Base-by-base conservation (phyloP, 2,329 filamentous ascomycete species). In the Curvularia verruculosa region DNA sequence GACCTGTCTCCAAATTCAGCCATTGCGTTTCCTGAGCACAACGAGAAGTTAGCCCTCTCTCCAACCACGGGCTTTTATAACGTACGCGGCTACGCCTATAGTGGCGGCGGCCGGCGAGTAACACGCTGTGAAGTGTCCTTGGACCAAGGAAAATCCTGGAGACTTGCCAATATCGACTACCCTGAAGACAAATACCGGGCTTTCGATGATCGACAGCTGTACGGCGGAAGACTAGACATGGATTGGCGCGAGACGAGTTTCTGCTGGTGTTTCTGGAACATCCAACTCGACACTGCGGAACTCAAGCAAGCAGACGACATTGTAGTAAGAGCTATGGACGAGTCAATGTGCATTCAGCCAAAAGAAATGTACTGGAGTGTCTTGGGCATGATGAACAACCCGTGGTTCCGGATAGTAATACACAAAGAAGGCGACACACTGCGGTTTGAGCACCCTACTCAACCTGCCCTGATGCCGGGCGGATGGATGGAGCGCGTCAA, bases 371-470 rank as follows among this genome's bases (percentile, higher is more conserved):
- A 96, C 78, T 97, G 93, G 93, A 92, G 87, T 58, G 92, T 96
- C 2, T 79, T 96, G 37, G 92, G 93, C 0, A 97, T 97, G 93
- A 96, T 97, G 93, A 96, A 96, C 77, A 96, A 96, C 67, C 90
- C 91, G 0, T 97, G 93, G 93, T 97, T 89, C 75, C 84, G 93
- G 5, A 84, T 97, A 1, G 85, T 87, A 1, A 89, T 97, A 52
- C 85, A 86, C 50, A 87, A 87, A 54, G 87, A 93, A 58, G 82
- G 81, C 0, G 81, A 85, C 15, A 76, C 71, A 7, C 77, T 96
- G 40, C 59, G 85, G 5, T 97, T 97, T 65, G 92, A 96, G 74
- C 93, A 97, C 67, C 93, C 93, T 0, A 96, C 92, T 2, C 89
- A 92, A 61, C 91, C 92, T 6, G 87, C 88, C 0, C 76, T 92